These are phyloP conservation scores for Juncus inflexus DNA, from an alignment of 176 grass and related monocot genomes.

Conservation along the genomic window DNA sequence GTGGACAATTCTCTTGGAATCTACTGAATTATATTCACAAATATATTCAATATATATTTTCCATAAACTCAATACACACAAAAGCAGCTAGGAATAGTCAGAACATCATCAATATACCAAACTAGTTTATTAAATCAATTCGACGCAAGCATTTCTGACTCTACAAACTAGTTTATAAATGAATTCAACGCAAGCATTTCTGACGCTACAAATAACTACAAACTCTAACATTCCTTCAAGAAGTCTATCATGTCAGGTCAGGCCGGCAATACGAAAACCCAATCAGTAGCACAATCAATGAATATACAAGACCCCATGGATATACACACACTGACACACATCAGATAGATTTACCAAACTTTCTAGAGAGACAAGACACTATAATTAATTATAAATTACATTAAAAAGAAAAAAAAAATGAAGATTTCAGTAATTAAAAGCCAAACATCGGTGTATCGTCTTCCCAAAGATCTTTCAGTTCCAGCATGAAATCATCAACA, in stretches of 20 bases:
- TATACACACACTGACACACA: slow-evolving; percentile 8
- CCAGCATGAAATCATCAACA: slow-evolving; percentile 62
- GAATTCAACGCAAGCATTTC: background rate
- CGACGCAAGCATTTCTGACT: background rate
- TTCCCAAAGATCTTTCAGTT: slow-evolving; percentile 73
- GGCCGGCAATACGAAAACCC: no score
- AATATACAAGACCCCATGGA: slow-evolving; percentile 14
- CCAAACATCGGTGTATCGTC: slow-evolving; percentile 45
- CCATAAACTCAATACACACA: background rate
- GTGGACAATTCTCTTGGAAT: no score
- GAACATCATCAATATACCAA: slow-evolving; percentile 3
- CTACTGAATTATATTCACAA: no score
- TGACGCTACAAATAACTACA: slow-evolving; percentile 3
- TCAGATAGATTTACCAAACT: slow-evolving; percentile 14
- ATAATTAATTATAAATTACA: no score
- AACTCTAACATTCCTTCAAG: background rate
- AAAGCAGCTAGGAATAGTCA: slow-evolving; percentile 4
- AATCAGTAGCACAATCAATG: background rate
- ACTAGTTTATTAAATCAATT: background rate
- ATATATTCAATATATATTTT: no score
- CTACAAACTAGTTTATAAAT: no score
- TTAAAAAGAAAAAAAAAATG: background rate
- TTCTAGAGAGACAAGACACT: slow-evolving; percentile 7
- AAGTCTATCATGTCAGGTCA: no score
- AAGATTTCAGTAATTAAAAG: slow-evolving; percentile 26